Base-by-base conservation (phyloP, 1,284 basidiomycete species). In the Phenoliferia sp. region DNA sequence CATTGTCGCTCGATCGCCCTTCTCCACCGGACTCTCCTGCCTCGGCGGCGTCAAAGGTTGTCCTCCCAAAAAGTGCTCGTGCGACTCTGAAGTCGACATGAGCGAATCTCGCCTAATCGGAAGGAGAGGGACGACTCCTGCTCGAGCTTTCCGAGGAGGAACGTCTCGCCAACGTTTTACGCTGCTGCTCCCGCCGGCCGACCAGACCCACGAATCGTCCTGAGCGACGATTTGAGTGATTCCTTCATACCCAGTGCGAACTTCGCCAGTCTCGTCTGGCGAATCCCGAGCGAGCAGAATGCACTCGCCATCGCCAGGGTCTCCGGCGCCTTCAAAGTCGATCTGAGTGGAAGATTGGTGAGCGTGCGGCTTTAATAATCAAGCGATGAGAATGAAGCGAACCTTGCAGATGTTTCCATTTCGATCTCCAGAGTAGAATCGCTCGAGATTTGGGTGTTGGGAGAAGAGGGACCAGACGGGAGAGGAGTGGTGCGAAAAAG, bases 391-490 rank as follows among this genome's bases (percentile, higher is more conserved):
- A 44, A 44, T 44, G 12, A 12, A 22, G 22, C 39, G 12, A 22
- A 44, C 39, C 39, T 88, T 89, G 78, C 92, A 94, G 1, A 99
- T 87, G 65, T 89, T 82, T 1, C 95, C 96, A 19, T 90, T 87
- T 44, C 92, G 86, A 73, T 98, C 96, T 22, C 95, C 96, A 2
- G 94, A 97, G 80, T 96, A 97, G 82, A 99, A 99, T 1, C 88
- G 83, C 77, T 95, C 90, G 61, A 99, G 84, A 17, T 88, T 87
- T 0, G 92, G 90, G 78, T 98, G 92, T 0, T 86, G 84, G 3
- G 93, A 95, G 77, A 86, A 87, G 2, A 99, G 83, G 0, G 92
- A 89, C 95, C 96, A 98, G 36, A 99, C 93, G 22, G 92, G 94
- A 22, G 65, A 36, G 19, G 90, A 87, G 78, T 99, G 96, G 77